Base-by-base conservation (phyloP, 768 basidiomycete genomes). In the Serendipita vermifera region DNA sequence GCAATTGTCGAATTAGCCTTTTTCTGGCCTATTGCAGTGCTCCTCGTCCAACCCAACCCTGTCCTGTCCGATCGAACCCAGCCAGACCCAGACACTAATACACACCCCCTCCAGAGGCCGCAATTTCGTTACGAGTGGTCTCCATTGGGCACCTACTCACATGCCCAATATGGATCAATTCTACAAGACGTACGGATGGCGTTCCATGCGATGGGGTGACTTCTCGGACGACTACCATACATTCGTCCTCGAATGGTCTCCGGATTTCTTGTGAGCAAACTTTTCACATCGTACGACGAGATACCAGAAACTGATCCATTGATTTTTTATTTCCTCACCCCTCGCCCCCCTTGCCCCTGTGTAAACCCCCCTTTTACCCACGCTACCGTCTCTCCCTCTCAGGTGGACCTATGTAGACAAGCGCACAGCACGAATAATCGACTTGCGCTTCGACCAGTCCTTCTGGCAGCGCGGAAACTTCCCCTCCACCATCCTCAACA, bases 221-320 rank as follows among this genome's bases (percentile, higher is more conserved):
- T 90, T 79, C 65, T 79, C 79, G 60, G 71, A 81, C 51, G 74
- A 64, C 17, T 93, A 84, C 75, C 88, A 92, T 65, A 87, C 80
- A 2, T 93, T 85, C 64, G 72, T 76, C 31, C 69, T 96, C 53
- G 91, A 93, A 70, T 96, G 91, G 91, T 81, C 78, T 33, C 75
- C 82, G 57, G 68, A 79, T 24, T 91, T 88, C 71, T 74, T 93
- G 79, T 87, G 9, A 9, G 35, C n/a, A 36, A 9, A 9, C 35
- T 36, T 36, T 36, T 36, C n/a, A n/a, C n/a, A n/a, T n/a, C n/a
- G n/a, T n/a, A n/a, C n/a, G n/a, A n/a, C n/a, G n/a, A n/a, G n/a
- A n/a, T n/a, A n/a, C n/a, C n/a, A n/a, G n/a, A n/a, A n/a, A n/a
- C n/a, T n/a, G n/a, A n/a, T n/a, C n/a, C n/a, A n/a, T n/a, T n/a